A percentile compares a stretch with the other conserved stretches of the same genome.
Conservation (phyloP, 2,329 filamentous ascomycete species). For the Eutypella sp. region DNA sequence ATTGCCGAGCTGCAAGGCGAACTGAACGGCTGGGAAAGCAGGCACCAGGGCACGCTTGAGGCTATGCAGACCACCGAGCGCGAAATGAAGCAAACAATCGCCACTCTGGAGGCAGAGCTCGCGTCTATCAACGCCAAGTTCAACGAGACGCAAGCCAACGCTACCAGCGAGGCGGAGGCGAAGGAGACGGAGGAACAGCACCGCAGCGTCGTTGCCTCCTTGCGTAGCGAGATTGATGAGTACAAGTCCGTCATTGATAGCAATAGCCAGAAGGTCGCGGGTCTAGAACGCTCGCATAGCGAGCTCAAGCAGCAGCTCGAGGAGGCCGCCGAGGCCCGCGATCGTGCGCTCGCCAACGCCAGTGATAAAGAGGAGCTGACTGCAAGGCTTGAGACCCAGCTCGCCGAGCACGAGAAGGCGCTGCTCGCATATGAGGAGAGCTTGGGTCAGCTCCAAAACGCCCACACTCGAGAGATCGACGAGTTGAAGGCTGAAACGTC, state of each 20-base stretch:
- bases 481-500: slow-evolving; percentile 44
- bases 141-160: slow-evolving; percentile 36
- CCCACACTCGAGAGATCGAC: slow-evolving; percentile 46
- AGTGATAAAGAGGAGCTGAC: slow-evolving; percentile 44
- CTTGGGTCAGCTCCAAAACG: slow-evolving; percentile 43
- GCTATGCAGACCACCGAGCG: slow-evolving; percentile 69
- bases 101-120: slow-evolving; percentile 62
- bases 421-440: slow-evolving; percentile 50
- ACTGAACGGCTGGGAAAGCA: slow-evolving; percentile 67
- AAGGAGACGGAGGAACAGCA: slow-evolving; percentile 50
- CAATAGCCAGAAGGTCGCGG: slow-evolving; percentile 64
- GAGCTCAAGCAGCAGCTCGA: slow-evolving; percentile 64
- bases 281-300: slow-evolving; percentile 68
- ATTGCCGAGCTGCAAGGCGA: slow-evolving; percentile 66
- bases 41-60: slow-evolving; percentile 66
- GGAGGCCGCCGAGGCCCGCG: slow-evolving; percentile 56
- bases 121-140: slow-evolving; percentile 49
- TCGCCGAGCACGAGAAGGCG: slow-evolving; percentile 53
- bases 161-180: slow-evolving; percentile 37
- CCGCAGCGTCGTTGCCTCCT: slow-evolving; percentile 51
- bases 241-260: slow-evolving; percentile 70
- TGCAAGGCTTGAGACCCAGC: slow-evolving; percentile 51
- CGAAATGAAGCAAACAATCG: slow-evolving; percentile 66
- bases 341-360: slow-evolving; percentile 42
- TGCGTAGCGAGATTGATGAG: slow-evolving; percentile 74